These are phyloP conservation scores for Thelephora ganbajun DNA, from an alignment of 768 basidiomycete species.

Conservation along the genomic window DNA sequence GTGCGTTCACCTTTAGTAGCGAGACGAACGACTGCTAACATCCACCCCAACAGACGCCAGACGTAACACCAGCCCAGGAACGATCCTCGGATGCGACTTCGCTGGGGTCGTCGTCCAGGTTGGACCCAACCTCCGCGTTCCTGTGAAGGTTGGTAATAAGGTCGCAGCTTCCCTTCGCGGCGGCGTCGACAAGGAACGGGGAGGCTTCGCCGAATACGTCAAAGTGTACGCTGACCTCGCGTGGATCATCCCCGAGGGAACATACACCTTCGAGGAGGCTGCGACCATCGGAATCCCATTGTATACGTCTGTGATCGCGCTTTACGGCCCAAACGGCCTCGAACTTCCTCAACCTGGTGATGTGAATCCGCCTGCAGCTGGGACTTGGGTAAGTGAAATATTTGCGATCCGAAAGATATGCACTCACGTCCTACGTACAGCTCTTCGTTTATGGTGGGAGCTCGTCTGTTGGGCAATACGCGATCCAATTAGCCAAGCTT, in stretches of 20 bases:
- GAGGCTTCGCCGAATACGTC: slow-evolving; percentile 17
- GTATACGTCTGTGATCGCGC: neutral
- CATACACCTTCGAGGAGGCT: slow-evolving; percentile 9
- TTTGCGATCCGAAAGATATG: slow-evolving; percentile 8
- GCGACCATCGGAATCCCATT: slow-evolving; percentile 11
- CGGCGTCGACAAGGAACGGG: slow-evolving; percentile 7
- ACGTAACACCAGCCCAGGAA: slow-evolving; percentile 3
- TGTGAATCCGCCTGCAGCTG: neutral
- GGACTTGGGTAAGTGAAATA: neutral
- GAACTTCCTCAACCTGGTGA: slow-evolving; percentile 9
- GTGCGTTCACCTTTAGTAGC: slow-evolving; percentile 3
- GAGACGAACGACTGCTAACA: neutral
- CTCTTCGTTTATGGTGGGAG: slow-evolving; percentile 14
- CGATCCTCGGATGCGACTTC: slow-evolving; percentile 15
- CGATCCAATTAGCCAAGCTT: slow-evolving; percentile 16
- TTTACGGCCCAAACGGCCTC: slow-evolving; percentile 9
- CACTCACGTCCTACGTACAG: slow-evolving; percentile 8
- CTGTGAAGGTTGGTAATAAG: slow-evolving; percentile 12
- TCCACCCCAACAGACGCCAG: neutral
- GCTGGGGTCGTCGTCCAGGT: slow-evolving; percentile 13
- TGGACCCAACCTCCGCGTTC: slow-evolving; percentile 8
- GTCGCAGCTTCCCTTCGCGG: slow-evolving; percentile 17
- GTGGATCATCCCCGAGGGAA: slow-evolving; percentile 7
- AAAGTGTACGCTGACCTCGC: slow-evolving; percentile 12
- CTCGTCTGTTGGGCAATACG: slow-evolving; percentile 15